Evolutionary conservation across 2,329 filamentous ascomycete species (phyloP).

Genomic region (Penicillium sp.): DNA sequence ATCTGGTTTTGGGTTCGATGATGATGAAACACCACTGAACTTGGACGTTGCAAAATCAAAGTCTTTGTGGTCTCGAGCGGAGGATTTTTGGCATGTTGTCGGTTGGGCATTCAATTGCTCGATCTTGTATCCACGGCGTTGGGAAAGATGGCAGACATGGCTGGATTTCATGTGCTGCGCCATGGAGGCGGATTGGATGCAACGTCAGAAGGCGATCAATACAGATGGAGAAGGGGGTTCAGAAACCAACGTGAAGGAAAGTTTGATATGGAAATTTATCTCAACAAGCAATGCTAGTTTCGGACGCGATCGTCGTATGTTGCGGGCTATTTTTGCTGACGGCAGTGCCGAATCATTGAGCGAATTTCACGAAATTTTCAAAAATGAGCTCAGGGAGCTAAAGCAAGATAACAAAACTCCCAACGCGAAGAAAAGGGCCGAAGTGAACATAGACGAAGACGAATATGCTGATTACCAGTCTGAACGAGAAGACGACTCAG

Average conservation of each 20-base stretch:
- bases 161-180: slow-evolving; percentile 63
- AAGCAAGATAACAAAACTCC: slow-evolving; percentile 23
- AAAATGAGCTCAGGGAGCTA: slow-evolving; percentile 40
- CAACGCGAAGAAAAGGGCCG: slow-evolving; percentile 31
- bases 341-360: slow-evolving; percentile 32
- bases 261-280: slow-evolving; percentile 44
- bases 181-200: slow-evolving; percentile 43
- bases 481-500: slow-evolving; percentile 33
- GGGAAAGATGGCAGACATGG: slow-evolving; percentile 79
- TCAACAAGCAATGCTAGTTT: slow-evolving; percentile 24
- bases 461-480: slow-evolving; percentile 45
- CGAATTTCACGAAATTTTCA: slow-evolving; percentile 45
- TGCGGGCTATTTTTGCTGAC: slow-evolving; percentile 47
- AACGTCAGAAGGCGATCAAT: slow-evolving; percentile 23
- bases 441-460: slow-evolving; percentile 44
- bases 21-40: slow-evolving; percentile 52
- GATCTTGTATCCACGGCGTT: slow-evolving; percentile 65
- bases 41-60: slow-evolving; percentile 60
- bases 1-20: slow-evolving; percentile 15
- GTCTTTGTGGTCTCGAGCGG: slow-evolving; percentile 69
- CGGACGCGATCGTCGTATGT: slow-evolving; percentile 38
- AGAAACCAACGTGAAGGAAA: slow-evolving; percentile 28
- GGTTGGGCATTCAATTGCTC: slow-evolving; percentile 96
- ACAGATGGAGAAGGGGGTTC: slow-evolving; percentile 9
- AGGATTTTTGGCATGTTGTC: slow-evolving; percentile 83